These are phyloP conservation scores for Solanum hybrid DNA, from an alignment of 305 asterid species.

Conservation along the genomic window DNA sequence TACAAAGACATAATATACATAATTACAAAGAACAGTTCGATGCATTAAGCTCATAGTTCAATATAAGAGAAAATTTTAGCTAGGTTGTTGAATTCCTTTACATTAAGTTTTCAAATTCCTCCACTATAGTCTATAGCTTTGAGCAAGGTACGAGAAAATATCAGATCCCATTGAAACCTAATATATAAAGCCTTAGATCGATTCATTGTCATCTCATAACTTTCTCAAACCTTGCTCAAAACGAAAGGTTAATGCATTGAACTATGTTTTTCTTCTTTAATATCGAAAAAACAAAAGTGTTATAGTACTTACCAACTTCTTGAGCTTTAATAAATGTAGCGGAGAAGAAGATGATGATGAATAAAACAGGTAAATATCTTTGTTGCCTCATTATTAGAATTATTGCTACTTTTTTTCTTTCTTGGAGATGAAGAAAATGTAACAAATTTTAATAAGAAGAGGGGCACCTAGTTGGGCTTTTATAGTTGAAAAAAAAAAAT, in stretches of 20 bases:
- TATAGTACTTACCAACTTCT: constrained; percentile 19
- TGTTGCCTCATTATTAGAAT: neutral
- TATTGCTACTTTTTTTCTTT: neutral
- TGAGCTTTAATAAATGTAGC: constrained; percentile 23
- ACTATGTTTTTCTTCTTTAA: neutral
- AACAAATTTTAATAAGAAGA: neutral
- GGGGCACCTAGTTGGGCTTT: neutral
- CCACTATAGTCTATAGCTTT: neutral
- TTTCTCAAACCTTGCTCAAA: neutral
- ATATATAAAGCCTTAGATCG: neutral
- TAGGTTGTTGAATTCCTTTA: neutral
- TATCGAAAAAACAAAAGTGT: neutral
- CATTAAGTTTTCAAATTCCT: neutral
- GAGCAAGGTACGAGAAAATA: neutral
- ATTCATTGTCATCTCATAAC: neutral
- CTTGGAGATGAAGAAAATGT: neutral
- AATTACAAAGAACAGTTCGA: neutral
- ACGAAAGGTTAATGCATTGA: neutral
- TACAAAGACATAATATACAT: neutral
- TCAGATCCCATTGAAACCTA: neutral
- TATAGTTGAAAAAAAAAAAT: neutral
- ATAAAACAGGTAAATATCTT: neutral
- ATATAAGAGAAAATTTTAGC: neutral
- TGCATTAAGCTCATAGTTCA: neutral
- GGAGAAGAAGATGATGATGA: neutral